Conservation (phyloP, 1,284 basidiomycete genomes). For the Exobasidium cylindrosporum region DNA sequence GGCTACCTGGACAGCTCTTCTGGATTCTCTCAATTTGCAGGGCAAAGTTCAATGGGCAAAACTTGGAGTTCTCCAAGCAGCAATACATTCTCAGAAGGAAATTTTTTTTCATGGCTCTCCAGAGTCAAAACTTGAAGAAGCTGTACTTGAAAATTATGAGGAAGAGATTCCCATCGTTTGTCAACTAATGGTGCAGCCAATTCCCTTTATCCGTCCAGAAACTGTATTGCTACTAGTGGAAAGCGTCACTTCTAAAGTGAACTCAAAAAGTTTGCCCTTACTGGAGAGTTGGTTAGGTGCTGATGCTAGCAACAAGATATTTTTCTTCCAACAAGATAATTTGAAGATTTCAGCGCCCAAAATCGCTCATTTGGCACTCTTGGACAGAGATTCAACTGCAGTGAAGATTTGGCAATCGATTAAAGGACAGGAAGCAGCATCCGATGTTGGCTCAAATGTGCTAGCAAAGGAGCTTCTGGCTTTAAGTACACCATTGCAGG, state of each 20-base stretch:
- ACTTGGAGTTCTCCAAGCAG: not conserved
- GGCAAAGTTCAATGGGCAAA: not conserved
- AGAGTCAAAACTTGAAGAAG: not conserved
- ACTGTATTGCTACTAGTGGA: conserved; percentile 5
- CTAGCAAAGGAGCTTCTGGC: not conserved
- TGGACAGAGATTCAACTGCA: not conserved
- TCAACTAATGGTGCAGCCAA: conserved; percentile 10
- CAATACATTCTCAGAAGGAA: not conserved
- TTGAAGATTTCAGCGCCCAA: not conserved
- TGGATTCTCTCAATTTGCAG: not conserved
- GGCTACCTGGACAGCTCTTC: not conserved
- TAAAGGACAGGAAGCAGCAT: not conserved
- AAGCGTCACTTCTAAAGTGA: not conserved
- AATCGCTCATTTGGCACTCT: not conserved
- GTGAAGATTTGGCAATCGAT: not conserved
- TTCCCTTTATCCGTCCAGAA: not conserved
- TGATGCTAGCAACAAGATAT: not conserved
- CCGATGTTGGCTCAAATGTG: not conserved
- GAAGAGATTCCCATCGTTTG: not conserved
- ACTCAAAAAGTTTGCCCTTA: not conserved
- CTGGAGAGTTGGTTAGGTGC: not conserved
- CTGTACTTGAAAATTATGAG: not conserved
- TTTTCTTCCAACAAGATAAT: not conserved
- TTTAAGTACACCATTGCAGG: not conserved
- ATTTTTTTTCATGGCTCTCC: not conserved